Base-by-base conservation (phyloP, 495 filamentous ascomycete genomes). In the Immersiella caudata region DNA sequence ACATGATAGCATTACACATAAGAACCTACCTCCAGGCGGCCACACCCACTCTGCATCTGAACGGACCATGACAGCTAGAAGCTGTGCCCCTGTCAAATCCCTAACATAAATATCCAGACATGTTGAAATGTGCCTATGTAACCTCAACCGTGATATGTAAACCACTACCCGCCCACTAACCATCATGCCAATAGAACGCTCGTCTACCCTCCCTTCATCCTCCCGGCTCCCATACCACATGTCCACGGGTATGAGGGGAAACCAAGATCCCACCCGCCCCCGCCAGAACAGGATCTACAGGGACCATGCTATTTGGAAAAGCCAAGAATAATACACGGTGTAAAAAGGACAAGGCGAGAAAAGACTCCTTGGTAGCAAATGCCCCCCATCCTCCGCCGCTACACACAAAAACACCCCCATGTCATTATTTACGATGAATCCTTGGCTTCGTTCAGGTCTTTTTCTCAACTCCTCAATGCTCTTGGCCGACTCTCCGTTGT, bases 351-450 rank as follows among this genome's bases (percentile, higher is more conserved):
- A 59, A n/a, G 59, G 33, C 36, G 29, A 20, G 51, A 52, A 56
- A 46, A 57, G 21, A 22, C 50, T 25, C 27, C 18, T 36, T 36
- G 9, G 24, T 21, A 57, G 36, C 57, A 58, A 50, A 65, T 65
- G 62, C 55, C 36, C 21, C 4, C 49, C 49, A n/a, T 33, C 64
- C 40, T 6, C 64, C 27, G 54, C 56, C 20, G 27, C 66, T 51
- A 8, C 60, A 64, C 46, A n/a, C 22, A 27, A 64, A 64, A 54
- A 36, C 14, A 56, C 29, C 1, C 63, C 35, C 9, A 56, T 40
- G 21, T 65, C 63, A 65, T 65, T 65, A 65, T 65, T 57, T 65
- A 57, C 62, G 65, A 56, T 46, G 12, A 20, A 8, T 40, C 65
- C 16, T 58, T 35, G 7, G 29, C 33, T 26, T 57, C 1, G 51